These are phyloP conservation scores for Rehmannia glutinosa DNA, from an alignment of 257 asterid species.

Conservation along the genomic window DNA sequence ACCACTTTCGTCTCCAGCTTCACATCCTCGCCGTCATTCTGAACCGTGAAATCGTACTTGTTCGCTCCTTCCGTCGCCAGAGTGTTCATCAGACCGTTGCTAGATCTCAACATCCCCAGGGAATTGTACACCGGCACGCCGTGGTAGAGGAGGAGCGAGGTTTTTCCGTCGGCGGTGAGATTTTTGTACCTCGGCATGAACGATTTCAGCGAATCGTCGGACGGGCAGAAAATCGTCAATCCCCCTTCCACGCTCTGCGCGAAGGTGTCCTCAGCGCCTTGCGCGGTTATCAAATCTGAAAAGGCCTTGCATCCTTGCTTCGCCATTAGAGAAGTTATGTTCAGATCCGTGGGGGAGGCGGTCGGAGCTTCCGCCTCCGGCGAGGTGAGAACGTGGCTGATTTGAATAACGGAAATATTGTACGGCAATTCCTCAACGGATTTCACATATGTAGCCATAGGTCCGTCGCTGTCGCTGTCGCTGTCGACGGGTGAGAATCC, in stretches of 20 bases:
- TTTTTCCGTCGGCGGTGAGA: slow-evolving; percentile 45
- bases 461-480: slow-evolving; percentile 35
- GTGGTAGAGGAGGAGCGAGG: slow-evolving; percentile 58
- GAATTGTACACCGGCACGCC: slow-evolving; percentile 70
- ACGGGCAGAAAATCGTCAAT: slow-evolving; percentile 78
- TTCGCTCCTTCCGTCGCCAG: slow-evolving; percentile 77
- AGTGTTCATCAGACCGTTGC: slow-evolving; percentile 73
- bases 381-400: slow-evolving; percentile 51
- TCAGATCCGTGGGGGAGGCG: slow-evolving; percentile 48
- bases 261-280: slow-evolving; percentile 50
- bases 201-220: slow-evolving; percentile 46
- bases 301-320: slow-evolving; percentile 77
- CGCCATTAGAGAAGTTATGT: slow-evolving; percentile 59
- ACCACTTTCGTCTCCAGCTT: slow-evolving; percentile 59
- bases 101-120: slow-evolving; percentile 65
- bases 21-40: slow-evolving; percentile 77
- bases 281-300: slow-evolving; percentile 47
- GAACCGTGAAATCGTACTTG: slow-evolving; percentile 72
- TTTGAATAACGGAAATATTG: slow-evolving; percentile 63
- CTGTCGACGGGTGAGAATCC: slow-evolving; percentile 60
- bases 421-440: slow-evolving; percentile 61
- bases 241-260: slow-evolving; percentile 48
- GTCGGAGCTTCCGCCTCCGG: slow-evolving; percentile 90
- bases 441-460: slow-evolving; percentile 60
- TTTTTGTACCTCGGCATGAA: slow-evolving; percentile 72